Base-by-base conservation (phyloP, 345 rosid genomes). In the Euphorbia pulcherrima region DNA sequence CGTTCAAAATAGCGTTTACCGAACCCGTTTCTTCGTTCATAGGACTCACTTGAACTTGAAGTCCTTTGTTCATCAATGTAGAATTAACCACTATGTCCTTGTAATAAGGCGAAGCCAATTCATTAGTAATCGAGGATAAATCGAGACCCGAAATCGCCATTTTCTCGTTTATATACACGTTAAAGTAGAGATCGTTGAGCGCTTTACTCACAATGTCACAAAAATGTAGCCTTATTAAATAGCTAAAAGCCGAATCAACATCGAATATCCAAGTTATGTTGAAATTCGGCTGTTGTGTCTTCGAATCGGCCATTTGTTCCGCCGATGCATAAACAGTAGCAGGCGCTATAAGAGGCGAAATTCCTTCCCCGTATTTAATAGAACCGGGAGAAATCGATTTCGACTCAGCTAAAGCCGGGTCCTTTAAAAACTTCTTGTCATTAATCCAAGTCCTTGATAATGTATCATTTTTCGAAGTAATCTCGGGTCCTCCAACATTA, bases 161-260 rank as follows among this genome's bases (percentile, higher is more conserved):
- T 72, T 86, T 90, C 0, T 78, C 85, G 41, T 87, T 87, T 4
- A 89, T 63, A 65, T 87, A 89, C 12, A 89, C 92, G 58, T 89
- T 83, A 77, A 89, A 89, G 75, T 87, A 90, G 10, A 90, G 74
- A 27, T 86, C 86, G 63, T 87, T 80, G n/a, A 83, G 79, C 50
- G 91, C 62, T 74, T 87, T 86, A 75, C 96, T 90, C 27, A 87
- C 85, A 8, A 90, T 84, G 71, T 90, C 96, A 61, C 93, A 86
- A 71, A 90, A 90, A 82, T 90, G 96, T 66, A 90, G 71, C 66
- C 96, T 76, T 23, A 90, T 50, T 61, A 87, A 29, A 77, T 90
- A 90, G 77, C 65, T 74, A 70, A 84, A 90, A 0, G 87, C 26
- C 13, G 79, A 44, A 69, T 87, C 86, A 1, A 84, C 84, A 1